Percentiles rank a stretch among this genome's conserved stretches.
phyloP scores from a whole-genome alignment of 2,329 filamentous ascomycete genomes.

The Clonostachys sp. region DNA sequence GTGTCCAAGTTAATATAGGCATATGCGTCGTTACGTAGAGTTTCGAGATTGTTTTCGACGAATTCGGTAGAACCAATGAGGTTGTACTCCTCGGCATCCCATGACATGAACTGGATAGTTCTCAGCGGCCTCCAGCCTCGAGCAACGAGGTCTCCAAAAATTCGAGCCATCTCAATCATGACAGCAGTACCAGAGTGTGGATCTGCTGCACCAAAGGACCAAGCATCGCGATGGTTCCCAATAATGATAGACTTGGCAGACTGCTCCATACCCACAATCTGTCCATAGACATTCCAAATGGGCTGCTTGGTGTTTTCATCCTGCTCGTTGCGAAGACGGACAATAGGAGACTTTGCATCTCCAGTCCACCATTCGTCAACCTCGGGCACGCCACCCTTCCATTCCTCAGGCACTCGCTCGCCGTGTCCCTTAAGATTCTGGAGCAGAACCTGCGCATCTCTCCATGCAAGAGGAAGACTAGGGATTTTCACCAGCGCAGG shows the following conservation, averaged over 20 bases:
- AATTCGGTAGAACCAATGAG: slow-evolving; percentile 91
- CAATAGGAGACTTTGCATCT: slow-evolving; percentile 65
- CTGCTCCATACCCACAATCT: slow-evolving; percentile 81
- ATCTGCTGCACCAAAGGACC: slow-evolving; percentile 83
- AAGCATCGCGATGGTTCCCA: slow-evolving; percentile 90
- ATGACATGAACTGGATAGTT: slow-evolving; percentile 96
- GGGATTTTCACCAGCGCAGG: slow-evolving; percentile 77
- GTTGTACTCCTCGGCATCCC: slow-evolving; percentile 94
- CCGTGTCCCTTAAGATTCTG: slow-evolving; percentile 74
- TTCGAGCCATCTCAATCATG: slow-evolving; percentile 81
- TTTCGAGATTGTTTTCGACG: slow-evolving; percentile 78
- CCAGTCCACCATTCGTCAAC: slow-evolving; percentile 83
- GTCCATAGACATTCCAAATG: slow-evolving; percentile 89
- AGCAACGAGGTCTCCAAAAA: slow-evolving; percentile 73
- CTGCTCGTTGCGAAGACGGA: slow-evolving; percentile 81
- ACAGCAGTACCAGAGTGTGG: slow-evolving; percentile 86
- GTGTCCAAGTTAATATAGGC: slow-evolving; percentile 91
- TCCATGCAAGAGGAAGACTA: slow-evolving; percentile 84
- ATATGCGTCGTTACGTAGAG: slow-evolving; percentile 67
- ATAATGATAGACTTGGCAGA: slow-evolving; percentile 79
- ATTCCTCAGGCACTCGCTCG: slow-evolving; percentile 60
- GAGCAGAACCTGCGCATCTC: slow-evolving; percentile 78
- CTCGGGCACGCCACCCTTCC: slow-evolving; percentile 74
- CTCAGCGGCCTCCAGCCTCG: slow-evolving; percentile 86
- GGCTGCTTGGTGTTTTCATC: slow-evolving; percentile 78